Conservation (phyloP, 2,329 filamentous ascomycete genomes). For the Ophiognomonia clavigignenti-juglandacearum region DNA sequence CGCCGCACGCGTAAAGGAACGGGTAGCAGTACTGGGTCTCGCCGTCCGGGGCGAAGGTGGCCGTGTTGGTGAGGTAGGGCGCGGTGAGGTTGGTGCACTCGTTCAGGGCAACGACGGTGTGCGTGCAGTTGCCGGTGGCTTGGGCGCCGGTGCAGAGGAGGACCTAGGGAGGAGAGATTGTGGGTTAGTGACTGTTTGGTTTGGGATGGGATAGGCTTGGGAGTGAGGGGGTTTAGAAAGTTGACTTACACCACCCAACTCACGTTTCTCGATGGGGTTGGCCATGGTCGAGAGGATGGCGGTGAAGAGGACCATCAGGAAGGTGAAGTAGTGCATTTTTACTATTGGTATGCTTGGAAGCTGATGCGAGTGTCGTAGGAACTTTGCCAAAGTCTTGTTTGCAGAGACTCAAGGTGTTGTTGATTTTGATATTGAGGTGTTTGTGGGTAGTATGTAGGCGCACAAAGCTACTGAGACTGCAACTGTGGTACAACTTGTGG, state of each 20-base stretch:
- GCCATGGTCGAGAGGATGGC: constrained; percentile 13
- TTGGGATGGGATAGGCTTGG: not conserved
- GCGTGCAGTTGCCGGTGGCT: constrained; percentile 41
- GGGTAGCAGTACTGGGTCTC: constrained; percentile 46
- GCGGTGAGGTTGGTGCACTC: constrained; percentile 41
- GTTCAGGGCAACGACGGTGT: constrained; percentile 37
- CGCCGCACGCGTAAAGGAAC: constrained; percentile 34
- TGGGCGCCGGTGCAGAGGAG: constrained; percentile 47
- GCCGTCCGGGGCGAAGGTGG: constrained; percentile 47
- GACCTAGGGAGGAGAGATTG: constrained; percentile 23
- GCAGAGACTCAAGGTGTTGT: no score
- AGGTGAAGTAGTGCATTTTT: constrained; percentile 11
- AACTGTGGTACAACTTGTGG: no score
- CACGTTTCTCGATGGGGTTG: constrained; percentile 32
- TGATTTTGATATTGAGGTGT: not conserved
- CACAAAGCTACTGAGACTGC: not conserved
- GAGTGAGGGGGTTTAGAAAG: not conserved
- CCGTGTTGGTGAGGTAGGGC: constrained; percentile 36
- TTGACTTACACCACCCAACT: constrained; percentile 42
- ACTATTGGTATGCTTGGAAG: not conserved
- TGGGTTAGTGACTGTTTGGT: not conserved
- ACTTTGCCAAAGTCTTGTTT: not conserved
- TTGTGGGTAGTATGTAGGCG: not conserved
- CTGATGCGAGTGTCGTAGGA: not conserved
- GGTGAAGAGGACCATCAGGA: constrained; percentile 7